phyloP scores from a whole-genome alignment of 192 early-diverging fungal species.

The Dispira parvispora region DNA sequence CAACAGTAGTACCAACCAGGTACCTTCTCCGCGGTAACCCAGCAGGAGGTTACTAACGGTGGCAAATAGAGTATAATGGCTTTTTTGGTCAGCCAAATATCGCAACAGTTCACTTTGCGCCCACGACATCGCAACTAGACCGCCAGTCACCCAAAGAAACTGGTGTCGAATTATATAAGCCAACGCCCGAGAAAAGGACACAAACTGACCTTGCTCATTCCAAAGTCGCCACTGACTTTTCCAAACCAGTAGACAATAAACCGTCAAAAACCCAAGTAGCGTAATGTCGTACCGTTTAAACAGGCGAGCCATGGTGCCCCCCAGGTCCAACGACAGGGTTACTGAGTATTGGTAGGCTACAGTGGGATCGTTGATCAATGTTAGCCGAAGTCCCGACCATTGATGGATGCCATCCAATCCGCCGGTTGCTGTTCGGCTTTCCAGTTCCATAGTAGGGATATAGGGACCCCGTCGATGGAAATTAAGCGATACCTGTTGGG shows the following conservation, averaged over 20 bases:
- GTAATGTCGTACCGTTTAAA: slow-evolving; percentile 55
- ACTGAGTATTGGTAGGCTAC: slow-evolving; percentile 20
- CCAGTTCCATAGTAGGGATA: slow-evolving; percentile 14
- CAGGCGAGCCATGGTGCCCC: slow-evolving; percentile 47
- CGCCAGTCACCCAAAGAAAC: neutral
- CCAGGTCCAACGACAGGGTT: slow-evolving; percentile 37
- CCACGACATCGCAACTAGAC: neutral
- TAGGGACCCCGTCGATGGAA: slow-evolving; percentile 31
- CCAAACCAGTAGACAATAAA: slow-evolving; percentile 36
- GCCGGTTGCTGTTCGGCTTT: neutral
- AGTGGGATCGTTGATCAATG: slow-evolving; percentile 22
- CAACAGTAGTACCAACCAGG: neutral
- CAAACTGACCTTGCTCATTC: neutral
- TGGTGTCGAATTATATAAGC: neutral
- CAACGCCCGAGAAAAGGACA: neutral
- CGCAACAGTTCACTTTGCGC: neutral
- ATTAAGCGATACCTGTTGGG: slow-evolving; percentile 16
- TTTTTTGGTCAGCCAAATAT: no score
- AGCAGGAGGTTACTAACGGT: slow-evolving; percentile 19
- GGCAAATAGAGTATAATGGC: neutral
- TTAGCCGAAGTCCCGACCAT: slow-evolving; percentile 25
- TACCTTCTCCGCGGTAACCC: slow-evolving; percentile 18
- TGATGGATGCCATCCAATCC: neutral
- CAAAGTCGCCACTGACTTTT: slow-evolving; percentile 5
- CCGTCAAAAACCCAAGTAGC: slow-evolving; percentile 45